Evolutionary conservation across 257 asterid genomes (phyloP).

Genomic region (Jacaranda copaia): DNA sequence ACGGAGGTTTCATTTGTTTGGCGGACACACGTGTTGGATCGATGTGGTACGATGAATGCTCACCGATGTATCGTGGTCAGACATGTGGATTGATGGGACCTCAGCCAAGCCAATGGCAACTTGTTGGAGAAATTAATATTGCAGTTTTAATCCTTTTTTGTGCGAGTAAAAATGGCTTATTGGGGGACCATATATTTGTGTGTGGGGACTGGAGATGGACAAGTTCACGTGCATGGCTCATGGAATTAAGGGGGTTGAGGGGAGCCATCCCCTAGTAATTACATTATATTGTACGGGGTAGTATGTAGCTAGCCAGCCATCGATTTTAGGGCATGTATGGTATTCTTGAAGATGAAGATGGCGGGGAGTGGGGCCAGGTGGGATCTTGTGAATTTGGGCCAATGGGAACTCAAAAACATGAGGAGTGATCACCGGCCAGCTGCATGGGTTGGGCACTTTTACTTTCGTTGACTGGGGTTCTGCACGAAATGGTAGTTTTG

Average conservation of each 20-base stretch:
- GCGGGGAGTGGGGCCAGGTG: neutral
- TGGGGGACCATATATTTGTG: neutral
- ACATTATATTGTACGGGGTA: neutral
- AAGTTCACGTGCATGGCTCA: constrained; percentile 52
- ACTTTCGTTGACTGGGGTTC: too few relatives aligned
- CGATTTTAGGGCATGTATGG: neutral
- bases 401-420: neutral
- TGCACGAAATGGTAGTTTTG: too few relatives aligned
- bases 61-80: neutral
- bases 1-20: neutral
- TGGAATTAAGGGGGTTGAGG: neutral
- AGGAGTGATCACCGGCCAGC: neutral
- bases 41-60: neutral
- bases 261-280: constrained; percentile 6
- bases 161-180: neutral
- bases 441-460: neutral
- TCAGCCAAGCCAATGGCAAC: too few relatives aligned
- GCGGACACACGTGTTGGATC: neutral
- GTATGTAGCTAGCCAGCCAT: neutral
- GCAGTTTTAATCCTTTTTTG: neutral
- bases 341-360: constrained; percentile 11
- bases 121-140: too few relatives aligned
- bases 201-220: constrained; percentile 39
- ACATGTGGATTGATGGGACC: neutral
- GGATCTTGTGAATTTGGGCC: neutral